These are phyloP conservation scores for Solanum clarkiae DNA, from an alignment of 257 asterid genomes.

Conservation along the genomic window DNA sequence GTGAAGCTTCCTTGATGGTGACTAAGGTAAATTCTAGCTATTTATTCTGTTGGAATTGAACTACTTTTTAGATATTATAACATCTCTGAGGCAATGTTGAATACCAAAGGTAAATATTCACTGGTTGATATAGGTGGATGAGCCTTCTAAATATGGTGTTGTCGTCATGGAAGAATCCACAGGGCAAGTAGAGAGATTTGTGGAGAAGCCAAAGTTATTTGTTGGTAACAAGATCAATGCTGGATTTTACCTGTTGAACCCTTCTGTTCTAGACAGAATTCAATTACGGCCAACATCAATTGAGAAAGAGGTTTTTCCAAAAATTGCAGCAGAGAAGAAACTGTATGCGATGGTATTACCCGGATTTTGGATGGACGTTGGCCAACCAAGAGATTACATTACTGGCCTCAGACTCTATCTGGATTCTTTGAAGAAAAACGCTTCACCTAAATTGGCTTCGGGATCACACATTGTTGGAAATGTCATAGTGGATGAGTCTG, in stretches of 20 bases:
- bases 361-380: conserved; percentile 84
- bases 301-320: conserved; percentile 68
- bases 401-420: conserved; percentile 59
- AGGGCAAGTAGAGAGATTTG: conserved; percentile 65
- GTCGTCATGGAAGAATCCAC: conserved; percentile 56
- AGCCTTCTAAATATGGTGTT: conserved; percentile 70
- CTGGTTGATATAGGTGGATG: conserved; percentile 46
- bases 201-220: conserved; percentile 66
- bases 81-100: neutral
- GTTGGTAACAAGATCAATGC: conserved; percentile 79
- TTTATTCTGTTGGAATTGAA: neutral
- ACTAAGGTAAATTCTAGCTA: conserved; percentile 34
- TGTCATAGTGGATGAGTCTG: conserved; percentile 53
- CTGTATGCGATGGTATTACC: conserved; percentile 67
- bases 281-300: conserved; percentile 69
- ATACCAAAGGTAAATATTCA: neutral
- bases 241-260: conserved; percentile 61
- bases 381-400: conserved; percentile 73
- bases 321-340: conserved; percentile 41
- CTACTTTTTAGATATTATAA: neutral
- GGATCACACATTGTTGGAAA: conserved; percentile 54
- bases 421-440: conserved; percentile 37
- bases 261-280: conserved; percentile 52
- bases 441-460: conserved; percentile 36
- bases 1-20: conserved; percentile 94